phyloP scores from a whole-genome alignment of 495 filamentous ascomycete genomes.

The Penicillium simplicissimum region DNA sequence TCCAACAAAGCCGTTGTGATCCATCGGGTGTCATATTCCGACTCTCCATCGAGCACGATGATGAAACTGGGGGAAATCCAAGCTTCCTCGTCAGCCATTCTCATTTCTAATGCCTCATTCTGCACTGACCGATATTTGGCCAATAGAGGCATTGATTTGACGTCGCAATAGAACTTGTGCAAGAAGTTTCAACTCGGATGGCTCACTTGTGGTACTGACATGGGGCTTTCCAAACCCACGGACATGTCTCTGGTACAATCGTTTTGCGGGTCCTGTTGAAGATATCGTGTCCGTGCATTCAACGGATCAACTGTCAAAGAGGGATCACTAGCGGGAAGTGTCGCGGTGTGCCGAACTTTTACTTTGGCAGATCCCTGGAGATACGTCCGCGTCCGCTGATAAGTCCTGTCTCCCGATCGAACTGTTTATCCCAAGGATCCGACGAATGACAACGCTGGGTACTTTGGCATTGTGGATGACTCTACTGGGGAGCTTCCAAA shows the following conservation, averaged over 20 bases:
- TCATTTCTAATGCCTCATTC: not conserved
- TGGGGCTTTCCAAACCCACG: not conserved
- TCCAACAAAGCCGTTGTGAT: constrained; percentile 1
- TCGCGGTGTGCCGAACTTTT: not conserved
- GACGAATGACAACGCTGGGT: not conserved
- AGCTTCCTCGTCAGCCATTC: not conserved
- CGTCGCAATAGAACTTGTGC: not conserved
- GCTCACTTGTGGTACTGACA: not conserved
- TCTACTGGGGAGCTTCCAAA: not conserved
- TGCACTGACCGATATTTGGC: not conserved
- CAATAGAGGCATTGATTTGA: not conserved
- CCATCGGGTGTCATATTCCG: not conserved
- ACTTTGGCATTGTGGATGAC: not conserved
- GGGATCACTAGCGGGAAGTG: constrained; percentile 1
- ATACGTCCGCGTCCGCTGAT: not conserved
- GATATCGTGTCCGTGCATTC: not conserved
- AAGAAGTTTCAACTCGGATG: not conserved
- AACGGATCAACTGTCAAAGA: constrained; percentile 8
- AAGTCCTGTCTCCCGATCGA: not conserved
- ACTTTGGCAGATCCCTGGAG: not conserved
- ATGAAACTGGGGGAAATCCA: constrained; percentile 2
- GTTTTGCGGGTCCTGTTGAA: not conserved
- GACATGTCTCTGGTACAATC: not conserved
- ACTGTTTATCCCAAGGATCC: not conserved
- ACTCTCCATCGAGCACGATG: not conserved